phyloP scores from a whole-genome alignment of 2,329 filamentous ascomycete species.

The Mycosphaerelloides madeirae region DNA sequence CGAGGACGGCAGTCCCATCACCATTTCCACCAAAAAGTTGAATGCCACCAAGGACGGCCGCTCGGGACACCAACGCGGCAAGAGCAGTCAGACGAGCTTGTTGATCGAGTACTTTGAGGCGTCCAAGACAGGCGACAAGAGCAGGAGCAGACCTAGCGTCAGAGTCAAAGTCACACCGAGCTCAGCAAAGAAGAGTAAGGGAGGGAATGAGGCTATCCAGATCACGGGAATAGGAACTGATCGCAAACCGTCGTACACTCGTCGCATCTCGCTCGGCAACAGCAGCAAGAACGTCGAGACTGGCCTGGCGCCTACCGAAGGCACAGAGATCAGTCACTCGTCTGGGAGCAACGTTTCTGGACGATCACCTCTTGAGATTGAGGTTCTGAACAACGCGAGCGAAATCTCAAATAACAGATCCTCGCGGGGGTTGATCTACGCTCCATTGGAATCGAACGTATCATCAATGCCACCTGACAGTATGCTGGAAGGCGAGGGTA shows the following conservation, averaged over 20 bases:
- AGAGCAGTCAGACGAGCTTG: constrained; percentile 78
- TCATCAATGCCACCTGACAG: constrained; percentile 75
- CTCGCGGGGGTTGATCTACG: constrained; percentile 58
- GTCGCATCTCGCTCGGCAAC: constrained; percentile 58
- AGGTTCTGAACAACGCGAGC: constrained; percentile 67
- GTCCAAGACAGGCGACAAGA: constrained; percentile 58
- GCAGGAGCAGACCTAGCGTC: constrained; percentile 74
- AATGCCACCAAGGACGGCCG: constrained; percentile 41
- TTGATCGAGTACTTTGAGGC: constrained; percentile 94
- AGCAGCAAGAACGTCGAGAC: constrained; percentile 40
- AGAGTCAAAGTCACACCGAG: constrained; percentile 76
- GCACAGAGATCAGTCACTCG: constrained; percentile 60
- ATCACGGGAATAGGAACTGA: constrained; percentile 75
- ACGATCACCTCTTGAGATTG: constrained; percentile 75
- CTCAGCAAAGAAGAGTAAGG: constrained; percentile 50
- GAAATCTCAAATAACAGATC: constrained; percentile 55
- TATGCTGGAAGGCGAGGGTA: constrained; percentile 55
- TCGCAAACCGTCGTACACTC: constrained; percentile 65
- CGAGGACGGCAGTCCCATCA: constrained; percentile 85
- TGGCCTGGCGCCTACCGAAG: constrained; percentile 22
- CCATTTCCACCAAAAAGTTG: constrained; percentile 73
- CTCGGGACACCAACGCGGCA: constrained; percentile 48
- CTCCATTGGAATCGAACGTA: constrained; percentile 72
- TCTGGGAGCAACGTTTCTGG: constrained; percentile 73
- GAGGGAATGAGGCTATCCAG: constrained; percentile 69